Conservation (phyloP, 768 basidiomycete species). For the Butyriboletus loyo region DNA sequence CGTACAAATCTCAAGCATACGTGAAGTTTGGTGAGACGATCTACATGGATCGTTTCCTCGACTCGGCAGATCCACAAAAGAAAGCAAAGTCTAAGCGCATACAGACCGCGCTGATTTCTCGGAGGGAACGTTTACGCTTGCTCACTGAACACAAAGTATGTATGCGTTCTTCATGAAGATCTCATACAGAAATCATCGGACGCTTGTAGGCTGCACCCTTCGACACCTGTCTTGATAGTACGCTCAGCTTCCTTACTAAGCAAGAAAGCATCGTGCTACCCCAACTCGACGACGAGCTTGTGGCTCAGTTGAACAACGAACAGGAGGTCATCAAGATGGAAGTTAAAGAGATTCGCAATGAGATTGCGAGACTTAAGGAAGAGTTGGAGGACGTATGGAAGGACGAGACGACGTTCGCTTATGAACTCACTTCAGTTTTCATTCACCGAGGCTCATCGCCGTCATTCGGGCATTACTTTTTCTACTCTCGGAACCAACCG, state of each 20-base stretch:
- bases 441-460: conserved; percentile 89
- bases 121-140: conserved; percentile 64
- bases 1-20: conserved; percentile 95
- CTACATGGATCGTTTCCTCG: conserved; percentile 89
- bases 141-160: conserved; percentile 72
- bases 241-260: conserved; percentile 55
- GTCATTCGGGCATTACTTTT: conserved; percentile 93
- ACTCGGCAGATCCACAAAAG: conserved; percentile 68
- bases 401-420: conserved; percentile 62
- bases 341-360: conserved; percentile 51
- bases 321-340: conserved; percentile 50
- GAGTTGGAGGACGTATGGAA: conserved; percentile 76
- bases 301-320: conserved; percentile 52
- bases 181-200: background rate
- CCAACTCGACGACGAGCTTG: conserved; percentile 60
- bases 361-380: conserved; percentile 54
- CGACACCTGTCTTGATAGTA: conserved; percentile 50
- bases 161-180: background rate
- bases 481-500: conserved; percentile 88
- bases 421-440: conserved; percentile 92
- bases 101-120: conserved; percentile 59
- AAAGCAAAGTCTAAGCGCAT: conserved; percentile 67
- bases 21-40: conserved; percentile 87
- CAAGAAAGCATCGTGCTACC: conserved; percentile 43
- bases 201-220: conserved; percentile 56